A percentile compares a stretch with the other conserved stretches of the same genome.
Conservation (phyloP, 2,329 filamentous ascomycete species). For the Fusarium sulawesiense region DNA sequence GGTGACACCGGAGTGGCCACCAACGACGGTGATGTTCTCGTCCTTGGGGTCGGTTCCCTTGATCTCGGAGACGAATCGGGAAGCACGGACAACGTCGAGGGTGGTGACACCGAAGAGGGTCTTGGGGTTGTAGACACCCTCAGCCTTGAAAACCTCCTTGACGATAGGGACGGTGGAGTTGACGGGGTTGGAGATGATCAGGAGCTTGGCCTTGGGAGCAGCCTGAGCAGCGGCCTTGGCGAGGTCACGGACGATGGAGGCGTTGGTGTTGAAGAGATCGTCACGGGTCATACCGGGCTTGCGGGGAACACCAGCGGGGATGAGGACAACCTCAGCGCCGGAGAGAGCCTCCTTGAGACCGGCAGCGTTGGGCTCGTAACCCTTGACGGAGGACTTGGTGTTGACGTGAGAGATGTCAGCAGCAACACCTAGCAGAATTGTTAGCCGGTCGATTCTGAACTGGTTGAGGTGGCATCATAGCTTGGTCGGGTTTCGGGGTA, state of each 20-base stretch:
- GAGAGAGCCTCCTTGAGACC: conserved; percentile 84
- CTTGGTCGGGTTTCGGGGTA: background rate
- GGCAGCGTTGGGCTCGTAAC: conserved; percentile 81
- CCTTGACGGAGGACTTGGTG: conserved; percentile 94
- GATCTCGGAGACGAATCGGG: conserved; percentile 96
- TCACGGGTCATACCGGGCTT: conserved; percentile 99
- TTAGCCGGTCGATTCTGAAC: conserved; percentile 32
- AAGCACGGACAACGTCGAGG: conserved; percentile 97
- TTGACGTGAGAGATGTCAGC: conserved; percentile 99
- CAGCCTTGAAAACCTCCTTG: conserved; percentile 95
- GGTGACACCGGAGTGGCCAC: conserved; percentile 97
- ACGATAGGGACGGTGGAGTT: conserved; percentile 99
- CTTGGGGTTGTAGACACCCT: conserved; percentile 98
- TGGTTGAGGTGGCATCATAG: conserved; percentile 33
- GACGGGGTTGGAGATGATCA: conserved; percentile 99
- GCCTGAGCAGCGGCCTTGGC: conserved; percentile 93
- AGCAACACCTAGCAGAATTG: conserved; percentile 79
- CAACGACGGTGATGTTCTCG: conserved; percentile 95
- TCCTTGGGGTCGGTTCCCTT: conserved; percentile 89
- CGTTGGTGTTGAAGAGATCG: conserved; percentile 99
- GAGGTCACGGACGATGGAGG: conserved; percentile 97
- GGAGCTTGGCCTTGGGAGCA: conserved; percentile 90
- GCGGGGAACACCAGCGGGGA: conserved; percentile 97
- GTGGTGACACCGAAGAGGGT: conserved; percentile 99
- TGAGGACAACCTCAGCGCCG: conserved; percentile 92